Evolutionary conservation across 2,329 filamentous ascomycete genomes (phyloP).

Genomic region (Rosellinia necatrix): DNA sequence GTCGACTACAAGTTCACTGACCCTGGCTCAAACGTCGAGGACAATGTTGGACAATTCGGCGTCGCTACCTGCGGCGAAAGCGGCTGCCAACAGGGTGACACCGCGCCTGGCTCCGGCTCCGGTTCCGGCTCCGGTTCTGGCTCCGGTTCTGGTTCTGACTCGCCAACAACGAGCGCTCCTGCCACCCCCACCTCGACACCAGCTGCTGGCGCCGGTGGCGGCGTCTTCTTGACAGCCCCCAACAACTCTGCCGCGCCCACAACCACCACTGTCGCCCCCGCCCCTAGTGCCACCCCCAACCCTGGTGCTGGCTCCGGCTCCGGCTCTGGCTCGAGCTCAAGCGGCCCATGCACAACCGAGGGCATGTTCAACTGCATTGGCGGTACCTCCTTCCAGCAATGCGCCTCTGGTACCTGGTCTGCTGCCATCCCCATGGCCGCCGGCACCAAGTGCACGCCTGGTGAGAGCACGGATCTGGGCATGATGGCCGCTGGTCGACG

Average conservation of each 20-base stretch:
- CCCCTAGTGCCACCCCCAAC: conserved; percentile 22
- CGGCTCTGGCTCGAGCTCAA: conserved; percentile 37
- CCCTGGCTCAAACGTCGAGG: conserved; percentile 63
- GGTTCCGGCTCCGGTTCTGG: conserved; percentile 21
- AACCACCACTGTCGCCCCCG: conserved; percentile 29
- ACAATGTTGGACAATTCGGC: conserved; percentile 45
- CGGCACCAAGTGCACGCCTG: conserved; percentile 52
- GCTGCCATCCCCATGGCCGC: conserved; percentile 46
- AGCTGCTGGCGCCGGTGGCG: conserved; percentile 23
- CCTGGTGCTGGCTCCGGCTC: conserved; percentile 30
- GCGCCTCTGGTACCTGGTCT: conserved; percentile 58
- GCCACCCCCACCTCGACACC: conserved; percentile 27
- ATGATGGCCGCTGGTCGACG: conserved; percentile 40
- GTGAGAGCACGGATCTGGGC: conserved; percentile 46
- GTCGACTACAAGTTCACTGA: conserved; percentile 70
- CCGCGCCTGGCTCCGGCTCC: conserved; percentile 32
- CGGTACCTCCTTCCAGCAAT: conserved; percentile 58
- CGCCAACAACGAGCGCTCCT: conserved; percentile 23
- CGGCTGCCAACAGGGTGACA: conserved; percentile 32
- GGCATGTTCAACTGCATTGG: conserved; percentile 60
- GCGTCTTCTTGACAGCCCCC: conserved; percentile 32
- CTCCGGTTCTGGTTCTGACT: conserved; percentile 29
- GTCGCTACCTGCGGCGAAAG: conserved; percentile 42
- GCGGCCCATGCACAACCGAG: conserved; percentile 52
- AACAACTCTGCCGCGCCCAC: conserved; percentile 15